Base-by-base conservation (phyloP, 768 basidiomycete genomes). In the Antrodiella citrinella region DNA sequence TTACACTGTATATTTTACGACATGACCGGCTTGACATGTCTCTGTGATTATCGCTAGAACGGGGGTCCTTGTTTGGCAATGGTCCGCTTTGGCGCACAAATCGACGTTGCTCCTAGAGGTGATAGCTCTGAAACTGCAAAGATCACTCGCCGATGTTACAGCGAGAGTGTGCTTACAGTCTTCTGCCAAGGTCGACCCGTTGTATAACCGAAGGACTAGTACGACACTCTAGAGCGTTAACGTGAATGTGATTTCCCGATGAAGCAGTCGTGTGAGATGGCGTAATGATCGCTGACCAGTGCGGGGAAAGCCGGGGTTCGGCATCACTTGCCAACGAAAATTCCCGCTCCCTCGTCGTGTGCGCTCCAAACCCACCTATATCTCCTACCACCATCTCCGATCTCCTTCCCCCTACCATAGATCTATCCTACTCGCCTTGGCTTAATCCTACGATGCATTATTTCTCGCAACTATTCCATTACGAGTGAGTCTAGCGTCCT, bases 391-490 rank as follows among this genome's bases (percentile, higher is more conserved):
- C 47, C 52, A 25, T 53, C 54, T 52, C 56, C 47, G 3, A 21
- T 43, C 26, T 24, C 40, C 42, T 12, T 24, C 41, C 44, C 57
- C 9, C 7, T 19, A 49, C 53, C 52, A 44, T 62, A 59, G 52
- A 53, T 53, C 25, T 13, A 50, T 50, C 49, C 30, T 54, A 19
- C 40, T 24, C 46, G 41, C 21, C 35, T 24, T 45, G 9, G 15
- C 46, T 44, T 25, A 35, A 30, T 38, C 26, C 12, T 47, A 45
- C 45, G 63, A 91, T 92, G 87, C 88, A 89, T 66, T 86, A 91
- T 70, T 88, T 91, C 69, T 87, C 85, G 13, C 87, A 91, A 64
- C 65, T 74, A n/a, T 90, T 84, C 66, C 78, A 78, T 61, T 92
- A 89, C 63, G 86, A 90, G 89, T 91, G 61, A 65, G 86, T 76